phyloP scores from a whole-genome alignment of 345 rosid species.

The Isatis tinctoria region DNA sequence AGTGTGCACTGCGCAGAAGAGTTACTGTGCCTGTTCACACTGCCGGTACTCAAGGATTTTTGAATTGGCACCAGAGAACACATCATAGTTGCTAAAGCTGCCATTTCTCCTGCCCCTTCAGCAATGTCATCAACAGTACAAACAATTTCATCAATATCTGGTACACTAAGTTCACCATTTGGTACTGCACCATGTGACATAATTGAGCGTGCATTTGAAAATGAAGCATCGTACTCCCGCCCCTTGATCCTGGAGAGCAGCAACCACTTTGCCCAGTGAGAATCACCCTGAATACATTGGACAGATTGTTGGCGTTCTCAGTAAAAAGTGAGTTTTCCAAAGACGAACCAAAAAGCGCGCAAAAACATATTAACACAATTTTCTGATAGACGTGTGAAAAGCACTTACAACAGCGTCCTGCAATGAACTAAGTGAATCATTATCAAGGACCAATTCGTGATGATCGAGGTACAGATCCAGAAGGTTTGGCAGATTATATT shows the following conservation, averaged over 20 bases:
- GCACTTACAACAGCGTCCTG: conserved; percentile 89
- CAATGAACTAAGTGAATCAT: conserved; percentile 47
- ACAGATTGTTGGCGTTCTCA: conserved; percentile 17
- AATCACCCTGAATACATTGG: conserved; percentile 70
- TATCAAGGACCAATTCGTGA: conserved; percentile 59
- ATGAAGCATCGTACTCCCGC: conserved; percentile 89
- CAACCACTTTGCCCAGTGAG: conserved; percentile 97
- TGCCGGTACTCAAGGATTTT: conserved; percentile 64
- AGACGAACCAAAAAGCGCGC: conserved; percentile 11
- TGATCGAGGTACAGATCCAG: conserved; percentile 86
- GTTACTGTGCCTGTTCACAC: conserved; percentile 72
- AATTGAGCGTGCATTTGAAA: conserved; percentile 79
- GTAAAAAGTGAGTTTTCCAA: conserved; percentile 1
- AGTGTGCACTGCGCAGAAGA: conserved; percentile 84
- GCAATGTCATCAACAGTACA: conserved; percentile 90
- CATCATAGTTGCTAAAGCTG: conserved; percentile 97
- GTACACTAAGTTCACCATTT: conserved; percentile 45
- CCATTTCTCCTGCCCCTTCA: conserved; percentile 94
- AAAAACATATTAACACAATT: conserved; percentile 20
- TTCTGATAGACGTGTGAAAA: conserved; percentile 23
- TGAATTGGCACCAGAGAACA: conserved; percentile 71
- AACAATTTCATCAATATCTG: conserved; percentile 61
- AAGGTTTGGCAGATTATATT: conserved; percentile 73
- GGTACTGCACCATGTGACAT: conserved; percentile 48
- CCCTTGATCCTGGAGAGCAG: conserved; percentile 83